A percentile compares a stretch with the other conserved stretches of the same genome.
These are phyloP conservation scores for Spergularia marina DNA, from an alignment of 148 eudicot genomes.

Conservation along the genomic window DNA sequence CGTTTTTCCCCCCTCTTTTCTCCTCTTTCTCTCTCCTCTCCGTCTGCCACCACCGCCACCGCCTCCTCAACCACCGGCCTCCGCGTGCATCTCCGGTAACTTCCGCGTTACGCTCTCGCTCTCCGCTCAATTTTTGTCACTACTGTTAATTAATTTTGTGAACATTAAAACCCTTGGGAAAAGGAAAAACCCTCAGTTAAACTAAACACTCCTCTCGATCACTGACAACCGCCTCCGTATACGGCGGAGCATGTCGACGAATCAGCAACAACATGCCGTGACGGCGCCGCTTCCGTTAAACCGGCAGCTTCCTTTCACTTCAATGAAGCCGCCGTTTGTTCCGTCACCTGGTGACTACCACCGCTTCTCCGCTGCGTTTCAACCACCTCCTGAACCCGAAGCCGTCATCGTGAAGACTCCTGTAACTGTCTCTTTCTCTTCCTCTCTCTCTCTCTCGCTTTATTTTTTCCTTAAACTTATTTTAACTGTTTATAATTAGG, in stretches of 20 bases:
- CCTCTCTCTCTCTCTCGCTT: not conserved
- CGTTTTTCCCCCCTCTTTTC: not conserved
- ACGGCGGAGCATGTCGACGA: constrained; percentile 9
- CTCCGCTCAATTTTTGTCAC: not conserved
- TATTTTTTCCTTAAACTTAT: not conserved
- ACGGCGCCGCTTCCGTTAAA: not conserved
- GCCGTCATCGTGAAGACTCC: constrained; percentile 13
- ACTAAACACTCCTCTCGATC: not conserved
- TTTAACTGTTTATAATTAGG: not conserved
- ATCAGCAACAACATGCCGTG: not conserved
- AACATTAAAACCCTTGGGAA: not conserved
- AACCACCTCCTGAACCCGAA: constrained; percentile 5
- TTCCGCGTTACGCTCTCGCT: not conserved
- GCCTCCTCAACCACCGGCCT: not conserved
- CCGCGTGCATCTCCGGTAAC: not conserved
- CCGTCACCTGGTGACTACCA: constrained; percentile 18
- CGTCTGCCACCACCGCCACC: too few species aligned
- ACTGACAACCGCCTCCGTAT: not conserved
- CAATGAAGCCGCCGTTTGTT: constrained; percentile 21
- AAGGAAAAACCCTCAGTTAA: not conserved
- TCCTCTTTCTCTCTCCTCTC: not conserved
- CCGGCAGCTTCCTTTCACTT: constrained; percentile 11
- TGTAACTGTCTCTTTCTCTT: constrained; percentile 6
- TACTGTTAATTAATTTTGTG: too few species aligned
- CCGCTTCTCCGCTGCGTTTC: constrained; percentile 13